These are phyloP conservation scores for Babesia caballi DNA, from an alignment of 169 alveolate species.

Conservation along the genomic window DNA sequence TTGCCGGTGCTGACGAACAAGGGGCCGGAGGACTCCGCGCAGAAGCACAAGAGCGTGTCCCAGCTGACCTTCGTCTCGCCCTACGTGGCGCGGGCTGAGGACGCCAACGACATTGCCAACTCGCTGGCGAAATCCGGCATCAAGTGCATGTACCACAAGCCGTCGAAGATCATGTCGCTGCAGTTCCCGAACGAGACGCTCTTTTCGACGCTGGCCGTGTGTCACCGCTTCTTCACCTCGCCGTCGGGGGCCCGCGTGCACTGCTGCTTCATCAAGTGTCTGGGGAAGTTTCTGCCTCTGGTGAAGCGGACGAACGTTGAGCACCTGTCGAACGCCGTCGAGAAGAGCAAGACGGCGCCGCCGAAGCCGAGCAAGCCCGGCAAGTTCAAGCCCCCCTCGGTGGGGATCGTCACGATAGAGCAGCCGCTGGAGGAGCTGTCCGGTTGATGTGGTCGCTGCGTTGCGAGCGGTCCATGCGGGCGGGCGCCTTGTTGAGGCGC, in stretches of 20 bases:
- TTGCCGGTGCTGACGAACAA: constrained; percentile 52
- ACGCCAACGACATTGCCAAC: constrained; percentile 46
- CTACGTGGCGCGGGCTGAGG: constrained; percentile 35
- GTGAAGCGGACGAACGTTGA: constrained; percentile 58
- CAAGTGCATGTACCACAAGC: constrained; percentile 65
- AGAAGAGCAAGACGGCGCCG: constrained; percentile 40
- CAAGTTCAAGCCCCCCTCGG: constrained; percentile 58
- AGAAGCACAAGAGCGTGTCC: background rate
- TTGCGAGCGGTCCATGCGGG: no score
- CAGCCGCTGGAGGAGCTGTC: no score
- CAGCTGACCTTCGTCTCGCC: constrained; percentile 50
- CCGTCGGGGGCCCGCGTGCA: constrained; percentile 61
- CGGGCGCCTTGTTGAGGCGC: no score
- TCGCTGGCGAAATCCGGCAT: constrained; percentile 38
- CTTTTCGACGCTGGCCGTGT: constrained; percentile 30
- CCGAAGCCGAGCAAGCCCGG: constrained; percentile 46
- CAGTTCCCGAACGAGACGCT: constrained; percentile 61
- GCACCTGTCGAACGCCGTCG: constrained; percentile 50
- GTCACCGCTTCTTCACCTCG: constrained; percentile 41
- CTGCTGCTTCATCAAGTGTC: constrained; percentile 59
- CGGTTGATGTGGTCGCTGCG: no score
- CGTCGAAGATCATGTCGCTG: constrained; percentile 62
- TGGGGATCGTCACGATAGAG: constrained; percentile 41
- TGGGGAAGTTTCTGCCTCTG: constrained; percentile 49
- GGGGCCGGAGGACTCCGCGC: constrained; percentile 2